A percentile compares a stretch with the other conserved stretches of the same genome.
Conservation (phyloP, 2,329 filamentous ascomycete species). For the Phialocephala subalpina region DNA sequence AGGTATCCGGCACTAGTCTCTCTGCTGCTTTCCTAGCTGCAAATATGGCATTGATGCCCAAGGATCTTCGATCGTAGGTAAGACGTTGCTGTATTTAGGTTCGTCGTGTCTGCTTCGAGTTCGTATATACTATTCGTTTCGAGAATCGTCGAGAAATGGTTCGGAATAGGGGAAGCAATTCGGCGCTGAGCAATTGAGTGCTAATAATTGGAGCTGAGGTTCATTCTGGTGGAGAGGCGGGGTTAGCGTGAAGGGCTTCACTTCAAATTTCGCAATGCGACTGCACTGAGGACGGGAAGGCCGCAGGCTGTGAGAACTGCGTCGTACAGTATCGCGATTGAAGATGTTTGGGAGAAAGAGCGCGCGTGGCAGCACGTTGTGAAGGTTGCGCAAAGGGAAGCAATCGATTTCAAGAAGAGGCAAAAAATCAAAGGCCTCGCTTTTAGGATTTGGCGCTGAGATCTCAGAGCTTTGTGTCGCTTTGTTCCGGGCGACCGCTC, state of each 20-base stretch:
- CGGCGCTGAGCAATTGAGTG: constrained; percentile 25
- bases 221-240: constrained; percentile 28
- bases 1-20: constrained; percentile 38
- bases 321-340: background rate
- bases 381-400: constrained; percentile 29
- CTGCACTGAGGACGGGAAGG: background rate
- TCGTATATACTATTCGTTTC: no score
- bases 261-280: constrained; percentile 5
- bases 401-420: background rate
- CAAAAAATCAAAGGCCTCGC: background rate
- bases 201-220: constrained; percentile 25
- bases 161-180: background rate
- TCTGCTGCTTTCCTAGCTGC: constrained; percentile 12
- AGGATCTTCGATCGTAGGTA: background rate
- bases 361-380: constrained; percentile 36
- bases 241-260: constrained; percentile 25
- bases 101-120: no score
- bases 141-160: constrained; percentile 1
- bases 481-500: no score
- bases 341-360: background rate
- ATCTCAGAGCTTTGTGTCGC: no score
- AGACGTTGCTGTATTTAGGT: constrained; percentile 13
- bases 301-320: background rate
- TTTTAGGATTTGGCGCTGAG: background rate
- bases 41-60: constrained; percentile 42